Percentiles rank a stretch among this genome's conserved stretches.
These are phyloP conservation scores for Ilex paraguariensis DNA, from an alignment of 305 asterid species.

Conservation along the genomic window DNA sequence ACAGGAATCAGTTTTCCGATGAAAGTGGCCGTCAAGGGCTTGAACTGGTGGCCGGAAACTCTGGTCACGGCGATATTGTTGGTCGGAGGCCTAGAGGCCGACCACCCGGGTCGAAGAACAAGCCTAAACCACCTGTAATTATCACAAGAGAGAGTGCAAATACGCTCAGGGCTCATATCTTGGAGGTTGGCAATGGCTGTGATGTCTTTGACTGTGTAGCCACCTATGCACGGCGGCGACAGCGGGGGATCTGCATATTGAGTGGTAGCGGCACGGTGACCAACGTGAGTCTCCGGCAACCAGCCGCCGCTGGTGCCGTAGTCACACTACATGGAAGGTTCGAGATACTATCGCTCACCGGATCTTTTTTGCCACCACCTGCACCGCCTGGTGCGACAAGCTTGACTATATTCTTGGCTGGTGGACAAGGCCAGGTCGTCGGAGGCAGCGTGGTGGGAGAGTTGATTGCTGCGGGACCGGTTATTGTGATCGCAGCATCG, in stretches of 20 bases:
- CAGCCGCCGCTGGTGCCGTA: constrained; percentile 18
- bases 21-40: constrained; percentile 3
- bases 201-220: constrained; percentile 33
- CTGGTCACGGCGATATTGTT: constrained; percentile 19
- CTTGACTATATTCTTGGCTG: constrained; percentile 31
- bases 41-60: constrained; percentile 7
- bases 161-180: constrained; percentile 33
- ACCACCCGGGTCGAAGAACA: constrained; percentile 37
- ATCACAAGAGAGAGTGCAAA: constrained; percentile 38
- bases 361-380: constrained; percentile 37
- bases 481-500: constrained; percentile 33
- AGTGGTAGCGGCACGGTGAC: constrained; percentile 39
- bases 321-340: constrained; percentile 33
- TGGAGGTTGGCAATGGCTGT: constrained; percentile 24
- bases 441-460: constrained; percentile 45
- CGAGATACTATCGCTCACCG: constrained; percentile 29
- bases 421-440: constrained; percentile 42
- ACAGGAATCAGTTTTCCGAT: neutral
- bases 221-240: constrained; percentile 27
- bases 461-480: constrained; percentile 35
- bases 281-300: constrained; percentile 30
- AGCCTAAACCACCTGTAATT: constrained; percentile 34
- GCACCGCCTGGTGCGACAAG: constrained; percentile 43
- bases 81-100: constrained; percentile 38
- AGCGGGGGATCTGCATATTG: constrained; percentile 41